These are phyloP conservation scores for Ogataea minuta DNA, from an alignment of 805 yeast genomes.

Conservation along the genomic window DNA sequence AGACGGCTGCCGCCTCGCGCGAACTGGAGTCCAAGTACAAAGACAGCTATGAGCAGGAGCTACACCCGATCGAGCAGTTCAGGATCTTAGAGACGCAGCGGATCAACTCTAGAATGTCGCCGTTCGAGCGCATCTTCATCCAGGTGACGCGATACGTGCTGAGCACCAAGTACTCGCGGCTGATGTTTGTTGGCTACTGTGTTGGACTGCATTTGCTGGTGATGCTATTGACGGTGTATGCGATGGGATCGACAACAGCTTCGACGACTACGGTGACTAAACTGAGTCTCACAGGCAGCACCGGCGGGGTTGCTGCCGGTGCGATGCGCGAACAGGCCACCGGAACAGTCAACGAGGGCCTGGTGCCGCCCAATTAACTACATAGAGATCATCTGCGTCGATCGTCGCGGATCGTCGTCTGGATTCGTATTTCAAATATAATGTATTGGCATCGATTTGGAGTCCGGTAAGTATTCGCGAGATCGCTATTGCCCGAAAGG, in stretches of 20 bases:
- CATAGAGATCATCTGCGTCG: neutral
- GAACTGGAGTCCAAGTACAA: slow-evolving; percentile 59
- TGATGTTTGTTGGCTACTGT: slow-evolving; percentile 72
- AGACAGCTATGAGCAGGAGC: slow-evolving; percentile 65
- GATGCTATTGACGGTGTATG: slow-evolving; percentile 58
- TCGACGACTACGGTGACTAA: slow-evolving; percentile 7
- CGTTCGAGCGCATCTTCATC: slow-evolving; percentile 74
- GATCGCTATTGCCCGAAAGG: slow-evolving; percentile 9
- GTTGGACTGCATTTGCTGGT: slow-evolving; percentile 71
- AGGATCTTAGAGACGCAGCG: slow-evolving; percentile 75
- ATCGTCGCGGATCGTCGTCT: neutral
- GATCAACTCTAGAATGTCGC: slow-evolving; percentile 66
- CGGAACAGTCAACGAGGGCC: slow-evolving; percentile 4
- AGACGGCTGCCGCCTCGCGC: slow-evolving; percentile 30
- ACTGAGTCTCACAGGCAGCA: slow-evolving; percentile 22
- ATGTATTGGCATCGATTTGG: slow-evolving; percentile 35
- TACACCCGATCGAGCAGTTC: slow-evolving; percentile 83
- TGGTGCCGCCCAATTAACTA: neutral
- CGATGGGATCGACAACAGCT: slow-evolving; percentile 34
- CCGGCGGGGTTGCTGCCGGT: slow-evolving; percentile 29
- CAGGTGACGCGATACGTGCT: slow-evolving; percentile 72
- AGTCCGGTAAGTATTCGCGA: slow-evolving; percentile 6
- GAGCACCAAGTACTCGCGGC: slow-evolving; percentile 69
- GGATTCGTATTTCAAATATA: neutral
- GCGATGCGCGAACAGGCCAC: slow-evolving; percentile 12